Percentiles rank a stretch among this genome's conserved stretches.
Conservation (phyloP, 164 flowering plant genomes). For the Vitis cinerea region DNA sequence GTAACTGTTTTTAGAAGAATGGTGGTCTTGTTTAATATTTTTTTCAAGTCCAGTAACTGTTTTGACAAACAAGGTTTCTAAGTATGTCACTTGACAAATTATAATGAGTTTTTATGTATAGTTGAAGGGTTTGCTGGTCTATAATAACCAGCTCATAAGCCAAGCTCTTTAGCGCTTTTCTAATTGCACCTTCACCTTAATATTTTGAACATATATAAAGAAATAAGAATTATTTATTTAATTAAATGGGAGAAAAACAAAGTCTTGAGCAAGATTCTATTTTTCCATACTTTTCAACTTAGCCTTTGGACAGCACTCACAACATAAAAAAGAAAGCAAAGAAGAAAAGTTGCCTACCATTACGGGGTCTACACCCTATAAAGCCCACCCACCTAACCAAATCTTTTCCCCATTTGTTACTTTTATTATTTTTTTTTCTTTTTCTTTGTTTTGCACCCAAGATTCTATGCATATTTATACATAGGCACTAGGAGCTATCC, state of each 20-base stretch:
- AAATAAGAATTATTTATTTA: neutral
- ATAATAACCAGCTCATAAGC: neutral
- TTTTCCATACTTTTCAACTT: conserved; percentile 25
- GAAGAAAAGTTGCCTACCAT: conserved; percentile 33
- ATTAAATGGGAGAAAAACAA: conserved; percentile 5
- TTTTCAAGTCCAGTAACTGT: neutral
- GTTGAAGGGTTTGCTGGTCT: neutral
- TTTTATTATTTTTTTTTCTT: conserved; percentile 13
- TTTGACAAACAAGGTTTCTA: neutral
- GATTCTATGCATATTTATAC: conserved; percentile 15
- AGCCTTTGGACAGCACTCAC: conserved; percentile 35
- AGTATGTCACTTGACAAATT: neutral
- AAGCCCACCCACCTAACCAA: conserved; percentile 24
- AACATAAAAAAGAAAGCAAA: conserved; percentile 16
- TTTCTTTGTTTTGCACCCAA: conserved; percentile 5
- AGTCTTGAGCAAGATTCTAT: conserved; percentile 27
- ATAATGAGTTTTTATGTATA: neutral
- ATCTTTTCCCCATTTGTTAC: conserved; percentile 20
- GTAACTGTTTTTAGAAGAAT: neutral
- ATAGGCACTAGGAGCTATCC: conserved; percentile 9
- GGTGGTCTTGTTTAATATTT: neutral
- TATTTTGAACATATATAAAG: neutral
- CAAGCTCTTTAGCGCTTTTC: neutral
- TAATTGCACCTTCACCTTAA: neutral
- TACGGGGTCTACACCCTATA: conserved; percentile 30